phyloP scores from a whole-genome alignment of 192 early-diverging fungal genomes.

The Kappamyces sp. region DNA sequence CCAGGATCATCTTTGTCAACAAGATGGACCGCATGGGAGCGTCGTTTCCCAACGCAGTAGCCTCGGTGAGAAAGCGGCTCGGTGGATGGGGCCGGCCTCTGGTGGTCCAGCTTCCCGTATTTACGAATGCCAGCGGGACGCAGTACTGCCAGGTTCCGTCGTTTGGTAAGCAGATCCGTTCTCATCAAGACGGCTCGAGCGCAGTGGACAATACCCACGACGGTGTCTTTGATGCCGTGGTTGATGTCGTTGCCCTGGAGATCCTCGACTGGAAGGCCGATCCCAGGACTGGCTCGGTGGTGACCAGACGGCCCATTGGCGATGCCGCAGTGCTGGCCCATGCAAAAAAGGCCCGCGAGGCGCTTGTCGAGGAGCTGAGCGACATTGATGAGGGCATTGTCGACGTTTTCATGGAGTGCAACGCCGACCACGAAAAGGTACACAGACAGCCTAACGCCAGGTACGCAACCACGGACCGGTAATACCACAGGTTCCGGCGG shows the following conservation, averaged over 20 bases:
- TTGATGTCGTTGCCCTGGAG: conserved; percentile 74
- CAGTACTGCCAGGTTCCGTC: not conserved
- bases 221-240: conserved; percentile 49
- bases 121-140: not conserved
- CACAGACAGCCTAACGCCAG: too few relatives aligned
- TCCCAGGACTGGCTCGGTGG: conserved; percentile 35
- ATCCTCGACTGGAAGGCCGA: conserved; percentile 54
- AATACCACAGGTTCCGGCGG: conserved; percentile 42
- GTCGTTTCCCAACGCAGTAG: conserved; percentile 50
- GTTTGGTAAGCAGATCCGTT: too few relatives aligned
- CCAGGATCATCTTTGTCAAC: conserved; percentile 87
- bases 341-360: conserved; percentile 51
- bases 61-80: conserved; percentile 27
- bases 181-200: conserved; percentile 22
- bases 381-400: conserved; percentile 80
- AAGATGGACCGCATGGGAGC: conserved; percentile 92
- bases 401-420: conserved; percentile 71
- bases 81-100: conserved; percentile 55
- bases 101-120: conserved; percentile 66
- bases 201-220: conserved; percentile 17
- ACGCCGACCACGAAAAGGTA: conserved; percentile 65
- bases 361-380: conserved; percentile 74
- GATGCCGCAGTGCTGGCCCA: conserved; percentile 15
- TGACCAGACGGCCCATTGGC: conserved; percentile 19
- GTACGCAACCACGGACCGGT: too few relatives aligned